Evolutionary conservation across 306 rosid genomes (phyloP), one percentile per base, ranked within the genome.

Genomic region (Cicer arietinum): DNA sequence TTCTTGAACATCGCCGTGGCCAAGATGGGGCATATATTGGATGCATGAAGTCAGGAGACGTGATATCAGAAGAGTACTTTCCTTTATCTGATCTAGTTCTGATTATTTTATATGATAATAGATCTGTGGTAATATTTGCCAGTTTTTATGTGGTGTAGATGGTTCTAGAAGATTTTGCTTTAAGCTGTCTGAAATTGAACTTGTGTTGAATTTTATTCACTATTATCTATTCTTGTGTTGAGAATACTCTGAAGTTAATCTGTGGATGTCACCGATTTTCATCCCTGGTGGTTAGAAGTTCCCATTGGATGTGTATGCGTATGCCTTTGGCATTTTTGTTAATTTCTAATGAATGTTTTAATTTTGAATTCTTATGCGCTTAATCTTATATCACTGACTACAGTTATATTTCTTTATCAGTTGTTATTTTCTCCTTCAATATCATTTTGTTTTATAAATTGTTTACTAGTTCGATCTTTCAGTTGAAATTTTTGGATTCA

Each of bases 1-100:
- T 95, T 90, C 98, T 95, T 84, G 93, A 95, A 18, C 93, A 40
- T 42, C 99, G 93, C n/a, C 95, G 91, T 80, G 93, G 90, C 62
- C 99, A 95, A 78, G 92, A 83, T 51, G 83, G 93, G 60, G 87
- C 97, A 72, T 95, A 92, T 85, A 79, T 95, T 77, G 99, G 99
- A 73, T 95, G 98, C 89, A 95, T 95, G 99, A 92, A 95, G 77
- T 90, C 99, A 57, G 99, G 99, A 86, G 93, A 89, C 7, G 99
- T 95, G 80, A 78, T 95, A 82, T 45, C 98, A 74, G 98, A 95
- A 44, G 98, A 87, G 99, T 95, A 92, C 37, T 63, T 76, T 67
- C 77, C 76, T 68, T 67, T 77, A 40, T 76, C 80, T 5, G 42
- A 67, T 60, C 45, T 77, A 67, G 14, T 78, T 79, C 41, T 20